Conservation (phyloP, 2,329 filamentous ascomycete species). For the Lojkania enalia region DNA sequence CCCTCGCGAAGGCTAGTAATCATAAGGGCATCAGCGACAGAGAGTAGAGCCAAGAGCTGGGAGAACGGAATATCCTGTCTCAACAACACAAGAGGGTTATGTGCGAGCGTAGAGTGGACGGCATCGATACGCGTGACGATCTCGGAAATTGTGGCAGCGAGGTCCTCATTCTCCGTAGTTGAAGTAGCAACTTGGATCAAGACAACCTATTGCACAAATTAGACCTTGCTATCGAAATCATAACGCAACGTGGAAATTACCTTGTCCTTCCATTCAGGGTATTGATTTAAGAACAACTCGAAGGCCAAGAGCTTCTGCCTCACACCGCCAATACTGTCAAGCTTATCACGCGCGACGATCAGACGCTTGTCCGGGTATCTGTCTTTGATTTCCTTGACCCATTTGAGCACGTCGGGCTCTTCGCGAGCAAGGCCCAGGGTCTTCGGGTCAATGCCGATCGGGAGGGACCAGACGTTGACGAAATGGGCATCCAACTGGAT, state of each 20-base stretch:
- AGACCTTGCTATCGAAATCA: background rate
- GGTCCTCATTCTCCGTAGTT: conserved; percentile 82
- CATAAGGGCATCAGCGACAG: conserved; percentile 88
- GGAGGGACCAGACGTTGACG: conserved; percentile 80
- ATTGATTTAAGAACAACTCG: conserved; percentile 91
- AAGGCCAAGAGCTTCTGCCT: conserved; percentile 91
- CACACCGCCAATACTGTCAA: conserved; percentile 89
- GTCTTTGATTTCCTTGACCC: conserved; percentile 79
- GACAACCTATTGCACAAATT: conserved; percentile 62
- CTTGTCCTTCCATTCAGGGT: conserved; percentile 84
- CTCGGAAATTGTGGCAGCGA: conserved; percentile 86
- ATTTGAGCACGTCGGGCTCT: conserved; percentile 72
- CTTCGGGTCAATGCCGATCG: conserved; percentile 88
- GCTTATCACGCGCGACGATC: conserved; percentile 91
- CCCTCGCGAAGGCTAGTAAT: conserved; percentile 94
- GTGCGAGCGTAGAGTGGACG: conserved; percentile 83
- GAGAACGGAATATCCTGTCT: conserved; percentile 93
- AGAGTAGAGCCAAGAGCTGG: conserved; percentile 89
- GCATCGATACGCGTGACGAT: conserved; percentile 96
- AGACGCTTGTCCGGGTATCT: conserved; percentile 86
- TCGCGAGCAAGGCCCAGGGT: conserved; percentile 72
- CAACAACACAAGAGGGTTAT: conserved; percentile 90
- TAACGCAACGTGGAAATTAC: conserved; percentile 30
- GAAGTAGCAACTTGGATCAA: conserved; percentile 93
- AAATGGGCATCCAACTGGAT: conserved; percentile 91